Evolutionary conservation across 83 land plant species (phyloP).

Genomic region (Thuja plicata): DNA sequence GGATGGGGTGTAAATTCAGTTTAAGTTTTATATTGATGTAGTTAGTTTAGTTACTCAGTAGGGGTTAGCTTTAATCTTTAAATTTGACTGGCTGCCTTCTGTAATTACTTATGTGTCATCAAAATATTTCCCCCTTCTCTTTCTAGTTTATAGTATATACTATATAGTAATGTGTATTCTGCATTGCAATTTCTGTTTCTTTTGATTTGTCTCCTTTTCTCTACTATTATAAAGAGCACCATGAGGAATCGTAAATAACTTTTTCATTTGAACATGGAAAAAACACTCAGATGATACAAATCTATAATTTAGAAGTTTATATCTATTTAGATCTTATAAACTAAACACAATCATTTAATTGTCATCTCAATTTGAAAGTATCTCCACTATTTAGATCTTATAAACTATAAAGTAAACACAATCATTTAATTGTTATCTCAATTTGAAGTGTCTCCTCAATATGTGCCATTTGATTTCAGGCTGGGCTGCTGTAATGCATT

Average conservation of each 20-base stretch:
- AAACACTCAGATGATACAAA: not conserved
- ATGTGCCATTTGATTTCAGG: constrained; percentile 4
- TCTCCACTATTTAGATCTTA: no score
- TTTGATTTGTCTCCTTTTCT: not conserved
- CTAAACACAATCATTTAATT: not conserved
- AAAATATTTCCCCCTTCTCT: not conserved
- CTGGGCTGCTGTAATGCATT: not conserved
- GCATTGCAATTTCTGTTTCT: not conserved
- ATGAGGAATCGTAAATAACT: not conserved
- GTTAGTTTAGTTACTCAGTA: not conserved
- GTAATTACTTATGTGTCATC: not conserved
- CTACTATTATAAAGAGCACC: not conserved
- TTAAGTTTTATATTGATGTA: not conserved
- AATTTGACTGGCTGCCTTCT: not conserved
- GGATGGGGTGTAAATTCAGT: not conserved
- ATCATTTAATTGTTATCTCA: not conserved
- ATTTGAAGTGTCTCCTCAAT: not conserved
- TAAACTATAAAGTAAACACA: not conserved
- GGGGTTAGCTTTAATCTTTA: not conserved
- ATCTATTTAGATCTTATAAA: not conserved
- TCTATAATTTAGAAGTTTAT: not conserved
- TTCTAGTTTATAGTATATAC: not conserved
- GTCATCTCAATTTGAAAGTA: not conserved
- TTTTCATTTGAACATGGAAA: not conserved
- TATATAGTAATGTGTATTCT: not conserved